These are phyloP conservation scores for Jacaranda copaia DNA, from an alignment of 257 asterid genomes.

Conservation along the genomic window DNA sequence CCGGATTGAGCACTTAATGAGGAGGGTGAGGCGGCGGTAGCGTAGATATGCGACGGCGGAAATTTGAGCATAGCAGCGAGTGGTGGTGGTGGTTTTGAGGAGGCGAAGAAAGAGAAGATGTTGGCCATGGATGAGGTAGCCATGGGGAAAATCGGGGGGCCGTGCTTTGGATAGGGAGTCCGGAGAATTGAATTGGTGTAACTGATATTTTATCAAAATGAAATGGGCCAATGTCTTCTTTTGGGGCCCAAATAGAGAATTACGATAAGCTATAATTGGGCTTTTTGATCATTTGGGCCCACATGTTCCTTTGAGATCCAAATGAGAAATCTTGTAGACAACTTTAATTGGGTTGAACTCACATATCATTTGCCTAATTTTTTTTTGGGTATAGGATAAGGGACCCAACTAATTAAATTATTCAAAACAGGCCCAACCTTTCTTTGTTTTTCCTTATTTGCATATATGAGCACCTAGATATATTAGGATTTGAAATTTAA, in stretches of 20 bases:
- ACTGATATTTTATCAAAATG: background rate
- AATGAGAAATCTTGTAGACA: background rate
- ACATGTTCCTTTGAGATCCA: background rate
- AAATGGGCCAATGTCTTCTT: conserved; percentile 8
- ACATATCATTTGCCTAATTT: too few relatives aligned
- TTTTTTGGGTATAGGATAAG: too few relatives aligned
- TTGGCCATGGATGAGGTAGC: conserved; percentile 66
- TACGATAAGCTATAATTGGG: background rate
- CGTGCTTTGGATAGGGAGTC: conserved; percentile 16
- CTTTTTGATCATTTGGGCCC: background rate
- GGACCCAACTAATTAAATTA: too few relatives aligned
- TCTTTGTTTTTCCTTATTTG: too few relatives aligned
- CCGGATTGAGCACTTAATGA: conserved; percentile 19
- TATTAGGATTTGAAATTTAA: too few relatives aligned
- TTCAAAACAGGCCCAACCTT: too few relatives aligned
- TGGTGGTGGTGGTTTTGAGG: conserved; percentile 49
- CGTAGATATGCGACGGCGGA: conserved; percentile 48
- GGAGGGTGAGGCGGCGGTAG: conserved; percentile 39
- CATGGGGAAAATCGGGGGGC: conserved; percentile 32
- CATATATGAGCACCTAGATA: too few relatives aligned
- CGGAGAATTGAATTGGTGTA: background rate
- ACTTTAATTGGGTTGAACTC: background rate
- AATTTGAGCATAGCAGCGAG: conserved; percentile 40
- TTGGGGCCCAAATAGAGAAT: background rate
- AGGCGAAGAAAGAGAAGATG: conserved; percentile 70